Base-by-base conservation (phyloP, 257 asterid genomes). In the Eucommia ulmoides region DNA sequence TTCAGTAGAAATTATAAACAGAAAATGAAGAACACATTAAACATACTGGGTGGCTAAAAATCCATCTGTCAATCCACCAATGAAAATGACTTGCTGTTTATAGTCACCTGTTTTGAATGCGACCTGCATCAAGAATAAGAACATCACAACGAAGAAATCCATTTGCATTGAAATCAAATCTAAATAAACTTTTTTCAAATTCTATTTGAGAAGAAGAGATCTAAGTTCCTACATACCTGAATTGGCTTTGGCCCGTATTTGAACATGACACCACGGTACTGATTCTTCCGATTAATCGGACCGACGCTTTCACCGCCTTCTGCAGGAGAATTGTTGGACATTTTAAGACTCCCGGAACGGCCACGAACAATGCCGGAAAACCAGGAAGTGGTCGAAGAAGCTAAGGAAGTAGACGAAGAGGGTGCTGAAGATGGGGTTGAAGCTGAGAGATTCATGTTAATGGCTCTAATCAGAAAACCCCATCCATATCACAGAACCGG, bases 71-170 rank as follows among this genome's bases (percentile, higher is more conserved):
- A 86, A 74, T 58, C 99, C 99, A 55, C 95, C 97, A 54, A 86
- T 83, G 58, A 91, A 83, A 67, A 91, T 79, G 63, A 86, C 93
- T 73, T 91, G 97, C 45, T 80, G 84, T 44, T 65, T 86, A 63
- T 81, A 79, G 55, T 91, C 94, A 53, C 97, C 94, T 10, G 94
- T 91, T 76, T 81, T 86, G 35, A 91, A 91, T 17, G 97, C 97
- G 70, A 81, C 97, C 97, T 86, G 85, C 67, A 64, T 52, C 59
- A 61, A 52, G 45, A 26, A 56, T 33, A 48, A 35, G 41, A 33
- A 1, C n/a, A 5, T 18, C 7, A 5, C 2, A 38, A 38, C 10
- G 38, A 12, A n/a, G n/a, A n/a, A n/a, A n/a, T n/a, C 38, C 6
- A 6, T 12, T 4, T 26, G 38, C 12, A 4, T 6, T 6, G 12